A percentile compares a stretch with the other conserved stretches of the same genome.
Evolutionary conservation across 2,329 filamentous ascomycete species (phyloP).

Genomic region (Waltergamsia citrina): DNA sequence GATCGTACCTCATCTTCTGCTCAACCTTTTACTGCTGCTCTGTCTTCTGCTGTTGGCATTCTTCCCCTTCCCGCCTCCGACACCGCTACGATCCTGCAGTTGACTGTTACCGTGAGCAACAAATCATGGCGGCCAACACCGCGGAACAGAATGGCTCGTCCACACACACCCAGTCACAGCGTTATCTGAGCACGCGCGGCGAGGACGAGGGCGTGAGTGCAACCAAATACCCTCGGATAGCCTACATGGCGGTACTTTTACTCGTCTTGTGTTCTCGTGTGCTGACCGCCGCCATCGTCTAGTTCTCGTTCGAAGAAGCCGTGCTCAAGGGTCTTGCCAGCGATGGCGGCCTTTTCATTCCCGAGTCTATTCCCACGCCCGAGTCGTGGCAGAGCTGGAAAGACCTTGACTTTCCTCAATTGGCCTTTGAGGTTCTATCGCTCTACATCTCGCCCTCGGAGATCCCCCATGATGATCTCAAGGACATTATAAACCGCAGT

Average conservation of each 20-base stretch:
- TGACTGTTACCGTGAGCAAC: slow-evolving; percentile 4
- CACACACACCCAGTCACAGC: slow-evolving; percentile 34
- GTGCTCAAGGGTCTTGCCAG: slow-evolving; percentile 81
- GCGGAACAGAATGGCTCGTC: slow-evolving; percentile 18
- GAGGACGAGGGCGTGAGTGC: slow-evolving; percentile 36
- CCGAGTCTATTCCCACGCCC: slow-evolving; percentile 65
- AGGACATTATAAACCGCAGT: slow-evolving; percentile 71
- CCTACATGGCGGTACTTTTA: neutral
- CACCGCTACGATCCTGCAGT: neutral
- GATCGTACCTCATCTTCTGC: slow-evolving; percentile 1
- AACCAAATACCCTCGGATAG: slow-evolving; percentile 3
- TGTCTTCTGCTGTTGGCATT: neutral
- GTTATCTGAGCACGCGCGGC: slow-evolving; percentile 41
- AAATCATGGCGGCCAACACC: slow-evolving; percentile 24
- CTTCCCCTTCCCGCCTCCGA: slow-evolving; percentile 2
- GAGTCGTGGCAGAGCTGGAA: slow-evolving; percentile 54
- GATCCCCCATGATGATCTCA: slow-evolving; percentile 72
- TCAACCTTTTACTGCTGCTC: neutral
- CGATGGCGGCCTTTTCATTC: slow-evolving; percentile 85
- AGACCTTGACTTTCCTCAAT: slow-evolving; percentile 67
- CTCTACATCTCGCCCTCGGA: slow-evolving; percentile 80
- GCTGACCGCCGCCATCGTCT: neutral
- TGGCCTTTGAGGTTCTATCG: slow-evolving; percentile 77
- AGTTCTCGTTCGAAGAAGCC: slow-evolving; percentile 86
- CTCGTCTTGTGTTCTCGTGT: neutral